Percentiles rank a stretch among this genome's conserved stretches.
These are phyloP conservation scores for Didymella sp. DNA, from an alignment of 2,329 filamentous ascomycete genomes.

Conservation along the genomic window DNA sequence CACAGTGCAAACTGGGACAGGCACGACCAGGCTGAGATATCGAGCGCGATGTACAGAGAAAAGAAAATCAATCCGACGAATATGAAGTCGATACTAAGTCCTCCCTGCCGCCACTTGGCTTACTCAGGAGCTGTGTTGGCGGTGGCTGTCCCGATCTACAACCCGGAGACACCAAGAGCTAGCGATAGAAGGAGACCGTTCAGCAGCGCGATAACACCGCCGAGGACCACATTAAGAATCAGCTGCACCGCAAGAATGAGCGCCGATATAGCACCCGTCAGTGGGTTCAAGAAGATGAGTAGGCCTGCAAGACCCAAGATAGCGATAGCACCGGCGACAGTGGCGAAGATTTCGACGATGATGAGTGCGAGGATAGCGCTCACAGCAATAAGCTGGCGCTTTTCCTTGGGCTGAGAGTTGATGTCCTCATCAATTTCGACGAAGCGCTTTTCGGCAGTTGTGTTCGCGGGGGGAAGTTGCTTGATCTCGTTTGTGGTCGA, in stretches of 20 bases:
- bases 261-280: slow-evolving; percentile 23
- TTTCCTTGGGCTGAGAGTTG: slow-evolving; percentile 8
- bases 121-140: too few species aligned
- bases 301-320: slow-evolving; percentile 27
- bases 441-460: not conserved
- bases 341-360: slow-evolving; percentile 32
- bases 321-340: slow-evolving; percentile 23
- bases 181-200: slow-evolving; percentile 22
- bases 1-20: too few species aligned
- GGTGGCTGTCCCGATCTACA: not conserved
- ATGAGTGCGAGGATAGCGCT: slow-evolving; percentile 24
- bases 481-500: slow-evolving; percentile 21
- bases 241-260: slow-evolving; percentile 29
- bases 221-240: slow-evolving; percentile 23
- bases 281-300: slow-evolving; percentile 23
- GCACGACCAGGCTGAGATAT: too few species aligned
- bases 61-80: too few species aligned
- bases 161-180: slow-evolving; percentile 17
- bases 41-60: too few species aligned
- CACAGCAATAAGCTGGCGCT: slow-evolving; percentile 23
- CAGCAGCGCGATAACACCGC: slow-evolving; percentile 26
- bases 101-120: too few species aligned
- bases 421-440: not conserved
- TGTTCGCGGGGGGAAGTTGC: slow-evolving; percentile 15
- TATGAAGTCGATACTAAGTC: too few species aligned